These are phyloP conservation scores for Cardamine resedifolia DNA, from an alignment of 345 rosid species.

Conservation along the genomic window DNA sequence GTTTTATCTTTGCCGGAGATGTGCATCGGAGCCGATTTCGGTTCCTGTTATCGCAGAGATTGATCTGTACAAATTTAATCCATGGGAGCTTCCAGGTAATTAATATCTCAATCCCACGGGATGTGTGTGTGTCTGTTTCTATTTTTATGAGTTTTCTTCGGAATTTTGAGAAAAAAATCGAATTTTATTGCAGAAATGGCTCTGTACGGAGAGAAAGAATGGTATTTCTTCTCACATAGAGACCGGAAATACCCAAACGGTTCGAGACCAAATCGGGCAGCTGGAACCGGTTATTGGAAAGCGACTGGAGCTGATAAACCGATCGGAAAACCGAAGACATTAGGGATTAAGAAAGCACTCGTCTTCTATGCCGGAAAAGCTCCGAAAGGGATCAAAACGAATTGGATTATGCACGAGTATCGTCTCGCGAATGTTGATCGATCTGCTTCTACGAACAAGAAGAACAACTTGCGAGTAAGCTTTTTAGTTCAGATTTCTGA, in stretches of 20 bases:
- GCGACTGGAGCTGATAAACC: slow-evolving; percentile 97
- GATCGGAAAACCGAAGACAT: slow-evolving; percentile 68
- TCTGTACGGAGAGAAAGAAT: slow-evolving; percentile 81
- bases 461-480: slow-evolving; percentile 60
- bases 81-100: slow-evolving; percentile 97
- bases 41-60: slow-evolving; percentile 82
- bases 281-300: slow-evolving; percentile 87
- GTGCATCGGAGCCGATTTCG: slow-evolving; percentile 50
- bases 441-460: slow-evolving; percentile 51
- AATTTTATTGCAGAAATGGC: slow-evolving; percentile 52
- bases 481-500: not conserved
- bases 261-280: slow-evolving; percentile 82
- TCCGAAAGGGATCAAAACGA: slow-evolving; percentile 76
- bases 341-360: slow-evolving; percentile 83
- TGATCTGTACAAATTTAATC: slow-evolving; percentile 82
- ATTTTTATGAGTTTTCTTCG: not conserved
- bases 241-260: slow-evolving; percentile 94
- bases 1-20: slow-evolving; percentile 70
- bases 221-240: slow-evolving; percentile 90
- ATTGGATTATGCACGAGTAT: slow-evolving; percentile 98
- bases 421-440: slow-evolving; percentile 85
- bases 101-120: slow-evolving; percentile 3
- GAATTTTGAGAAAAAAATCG: not conserved
- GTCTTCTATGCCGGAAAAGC: slow-evolving; percentile 93
- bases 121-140: too few species aligned